Conservation (phyloP, 306 rosid genomes). For the Lathyrus aphaca region DNA sequence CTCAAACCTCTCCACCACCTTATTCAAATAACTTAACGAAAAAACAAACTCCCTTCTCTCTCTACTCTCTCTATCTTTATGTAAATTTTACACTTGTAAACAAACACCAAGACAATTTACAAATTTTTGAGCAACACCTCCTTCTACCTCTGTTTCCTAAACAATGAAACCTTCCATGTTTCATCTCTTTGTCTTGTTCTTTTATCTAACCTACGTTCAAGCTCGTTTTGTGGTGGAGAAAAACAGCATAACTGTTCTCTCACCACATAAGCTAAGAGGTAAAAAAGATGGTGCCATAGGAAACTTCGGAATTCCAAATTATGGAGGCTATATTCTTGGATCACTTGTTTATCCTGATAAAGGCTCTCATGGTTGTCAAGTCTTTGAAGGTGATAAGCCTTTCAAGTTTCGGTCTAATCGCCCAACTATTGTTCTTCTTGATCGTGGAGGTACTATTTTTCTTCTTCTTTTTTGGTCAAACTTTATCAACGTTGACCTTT, state of each 20-base stretch:
- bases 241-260: constrained; percentile 62
- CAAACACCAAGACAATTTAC: constrained; percentile 50
- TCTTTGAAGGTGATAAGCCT: constrained; percentile 75
- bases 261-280: constrained; percentile 50
- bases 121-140: constrained; percentile 31
- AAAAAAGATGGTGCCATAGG: constrained; percentile 75
- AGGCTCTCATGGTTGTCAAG: constrained; percentile 57
- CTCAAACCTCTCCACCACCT: constrained; percentile 43
- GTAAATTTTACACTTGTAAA: background rate
- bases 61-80: constrained; percentile 16
- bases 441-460: constrained; percentile 77
- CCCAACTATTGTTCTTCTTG: constrained; percentile 67
- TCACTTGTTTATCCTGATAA: constrained; percentile 64
- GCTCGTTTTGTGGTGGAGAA: constrained; percentile 86
- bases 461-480: constrained; percentile 1
- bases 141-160: background rate
- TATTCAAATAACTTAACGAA: constrained; percentile 24
- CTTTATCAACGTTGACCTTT: constrained; percentile 29
- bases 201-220: constrained; percentile 35
- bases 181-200: constrained; percentile 15
- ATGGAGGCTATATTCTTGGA: constrained; percentile 83
- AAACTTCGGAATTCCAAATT: constrained; percentile 90
- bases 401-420: constrained; percentile 52
- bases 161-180: constrained; percentile 36
- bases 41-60: constrained; percentile 32